phyloP scores from a whole-genome alignment of 768 basidiomycete species.

The Suillus subaureus region DNA sequence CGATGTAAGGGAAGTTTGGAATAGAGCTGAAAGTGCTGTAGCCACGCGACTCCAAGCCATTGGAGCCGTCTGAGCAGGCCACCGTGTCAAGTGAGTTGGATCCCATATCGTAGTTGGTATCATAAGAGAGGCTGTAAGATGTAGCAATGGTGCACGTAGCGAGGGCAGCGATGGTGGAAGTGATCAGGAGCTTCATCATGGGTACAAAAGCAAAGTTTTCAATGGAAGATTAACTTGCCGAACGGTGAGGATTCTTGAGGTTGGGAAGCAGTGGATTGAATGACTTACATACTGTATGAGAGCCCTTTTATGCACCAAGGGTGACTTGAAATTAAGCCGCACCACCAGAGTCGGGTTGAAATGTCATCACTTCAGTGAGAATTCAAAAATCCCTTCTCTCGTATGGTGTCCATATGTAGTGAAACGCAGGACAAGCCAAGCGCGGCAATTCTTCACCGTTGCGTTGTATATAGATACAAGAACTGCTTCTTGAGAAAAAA shows the following conservation, averaged over 20 bases:
- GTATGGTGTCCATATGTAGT: neutral
- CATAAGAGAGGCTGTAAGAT: conserved; percentile 39
- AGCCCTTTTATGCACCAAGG: neutral
- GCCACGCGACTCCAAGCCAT: conserved; percentile 48
- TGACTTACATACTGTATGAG: neutral
- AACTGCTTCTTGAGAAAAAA: neutral
- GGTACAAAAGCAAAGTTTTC: neutral
- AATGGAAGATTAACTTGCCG: neutral
- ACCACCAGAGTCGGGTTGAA: neutral
- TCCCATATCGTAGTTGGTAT: conserved; percentile 51
- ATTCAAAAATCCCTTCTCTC: neutral
- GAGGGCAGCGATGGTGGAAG: conserved; percentile 12
- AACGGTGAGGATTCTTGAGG: neutral
- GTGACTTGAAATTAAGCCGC: neutral
- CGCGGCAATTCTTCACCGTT: neutral
- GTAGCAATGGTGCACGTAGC: conserved; percentile 7
- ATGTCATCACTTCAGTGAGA: neutral
- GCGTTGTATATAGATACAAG: neutral
- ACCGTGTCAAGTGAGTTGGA: conserved; percentile 42
- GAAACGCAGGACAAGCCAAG: neutral
- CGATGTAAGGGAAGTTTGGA: conserved; percentile 62
- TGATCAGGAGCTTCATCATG: conserved; percentile 1
- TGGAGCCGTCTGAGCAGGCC: conserved; percentile 53
- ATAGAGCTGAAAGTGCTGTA: conserved; percentile 54
- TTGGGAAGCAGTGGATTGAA: neutral